Percentiles rank a stretch among this genome's conserved stretches.
phyloP scores from a whole-genome alignment of 225 moss, liverwort and hornwort species.

The Ulota crispa region DNA sequence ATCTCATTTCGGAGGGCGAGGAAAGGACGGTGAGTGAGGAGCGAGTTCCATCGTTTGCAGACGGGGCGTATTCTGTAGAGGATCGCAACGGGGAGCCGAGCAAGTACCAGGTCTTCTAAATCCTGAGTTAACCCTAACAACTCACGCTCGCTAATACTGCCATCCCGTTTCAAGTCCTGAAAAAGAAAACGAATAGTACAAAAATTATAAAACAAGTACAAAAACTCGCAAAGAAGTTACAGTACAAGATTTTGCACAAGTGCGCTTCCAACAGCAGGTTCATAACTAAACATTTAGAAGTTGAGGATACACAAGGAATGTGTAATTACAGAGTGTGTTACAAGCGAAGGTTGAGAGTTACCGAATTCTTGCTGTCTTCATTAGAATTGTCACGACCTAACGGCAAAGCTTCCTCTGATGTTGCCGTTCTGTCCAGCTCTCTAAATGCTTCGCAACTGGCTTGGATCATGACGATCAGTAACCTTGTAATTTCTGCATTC shows the following conservation, averaged over 20 bases:
- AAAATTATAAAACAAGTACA: not conserved
- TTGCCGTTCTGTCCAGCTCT: not conserved
- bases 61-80: conserved; percentile 44
- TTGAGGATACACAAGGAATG: not conserved
- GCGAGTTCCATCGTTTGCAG: conserved; percentile 53
- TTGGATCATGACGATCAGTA: conserved; percentile 29
- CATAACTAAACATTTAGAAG: not conserved
- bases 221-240: not conserved
- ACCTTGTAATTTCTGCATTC: not conserved
- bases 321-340: not conserved
- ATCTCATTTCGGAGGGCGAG: conserved; percentile 36
- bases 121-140: conserved; percentile 34
- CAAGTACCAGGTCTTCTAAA: conserved; percentile 48
- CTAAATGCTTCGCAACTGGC: conserved; percentile 1
- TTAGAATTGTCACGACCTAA: not conserved
- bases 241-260: not conserved
- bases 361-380: conserved; percentile 9
- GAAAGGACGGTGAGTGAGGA: conserved; percentile 36
- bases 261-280: not conserved
- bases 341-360: not conserved
- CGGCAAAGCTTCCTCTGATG: not conserved
- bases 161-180: conserved; percentile 27
- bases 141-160: conserved; percentile 23
- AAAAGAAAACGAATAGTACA: not conserved
- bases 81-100: conserved; percentile 36